Base-by-base conservation (phyloP, 768 basidiomycete genomes). In the Grammothele lineata region DNA sequence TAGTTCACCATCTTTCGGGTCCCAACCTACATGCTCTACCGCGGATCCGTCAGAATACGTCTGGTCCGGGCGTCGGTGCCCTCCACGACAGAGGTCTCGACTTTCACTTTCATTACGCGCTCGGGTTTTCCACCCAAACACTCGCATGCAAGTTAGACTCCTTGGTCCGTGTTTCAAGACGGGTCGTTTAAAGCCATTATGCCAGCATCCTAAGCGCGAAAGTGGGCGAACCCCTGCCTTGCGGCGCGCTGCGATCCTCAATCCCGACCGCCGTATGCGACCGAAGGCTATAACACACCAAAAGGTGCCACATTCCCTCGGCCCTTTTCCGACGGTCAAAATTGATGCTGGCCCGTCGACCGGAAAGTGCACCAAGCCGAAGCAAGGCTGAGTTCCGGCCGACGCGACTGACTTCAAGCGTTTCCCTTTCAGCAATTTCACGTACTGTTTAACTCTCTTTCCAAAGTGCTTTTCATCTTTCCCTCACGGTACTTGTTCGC, bases 1-100 rank as follows among this genome's bases (percentile, higher is more conserved):
- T 85, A 85, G 81, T 85, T 85, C 83, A 85, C 83, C 83, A 85
- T 85, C 82, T 85, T 86, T 85, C 82, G 81, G 84, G 82, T 85
- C 83, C 81, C 80, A 85, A 80, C 84, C 82, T 81, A 74, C 77
- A 79, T 78, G 82, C 84, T 85, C 83, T 76, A 81, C 82, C 79
- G 75, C 81, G 73, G 79, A 78, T 69, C 80, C 81, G 65, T 84
- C 76, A 75, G 77, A 78, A 68, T 79, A 83, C 74, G 70, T 83
- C 79, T 62, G 76, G 78, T 79, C 80, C 75, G 78, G 83, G 81
- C 77, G 77, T 81, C 76, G 75, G 70, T 85, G 83, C 81, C 69
- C 76, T 73, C 80, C 77, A 69, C 66, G 75, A 76, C 69, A 71
- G 69, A 69, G n/a, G n/a, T n/a, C n/a, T n/a, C n/a, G n/a, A n/a